Percentiles rank a stretch among this genome's conserved stretches.
Evolutionary conservation across 108 stramenopile genomes (phyloP).

Genomic region (Pelagomonas calceolata): DNA sequence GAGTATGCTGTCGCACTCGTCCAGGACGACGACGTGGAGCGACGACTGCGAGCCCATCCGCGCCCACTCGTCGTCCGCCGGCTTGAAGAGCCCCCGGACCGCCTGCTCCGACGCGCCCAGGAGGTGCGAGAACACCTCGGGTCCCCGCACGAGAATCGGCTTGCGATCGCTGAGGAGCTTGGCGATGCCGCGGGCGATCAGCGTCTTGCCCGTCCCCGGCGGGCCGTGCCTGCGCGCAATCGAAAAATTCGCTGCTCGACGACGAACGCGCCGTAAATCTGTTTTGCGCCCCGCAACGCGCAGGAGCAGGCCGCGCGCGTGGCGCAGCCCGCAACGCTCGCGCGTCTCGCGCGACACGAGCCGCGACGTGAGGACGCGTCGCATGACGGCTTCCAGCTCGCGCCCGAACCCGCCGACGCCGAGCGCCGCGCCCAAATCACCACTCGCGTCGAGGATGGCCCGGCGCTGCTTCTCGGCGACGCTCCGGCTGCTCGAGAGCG

Average conservation of each 20-base stretch:
- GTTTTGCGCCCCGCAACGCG: neutral
- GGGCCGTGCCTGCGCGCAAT: slow-evolving; percentile 15
- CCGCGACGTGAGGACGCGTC: too few relatives aligned
- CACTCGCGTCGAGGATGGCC: too few relatives aligned
- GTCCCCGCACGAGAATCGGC: neutral
- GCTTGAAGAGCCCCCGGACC: neutral
- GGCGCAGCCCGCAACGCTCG: neutral
- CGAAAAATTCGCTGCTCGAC: neutral
- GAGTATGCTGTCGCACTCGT: slow-evolving; percentile 73
- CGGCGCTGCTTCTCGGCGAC: too few relatives aligned
- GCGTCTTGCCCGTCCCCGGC: slow-evolving; percentile 20
- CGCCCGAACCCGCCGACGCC: too few relatives aligned
- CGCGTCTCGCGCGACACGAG: too few relatives aligned
- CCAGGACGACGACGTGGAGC: slow-evolving; percentile 65
- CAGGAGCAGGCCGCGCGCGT: slow-evolving; percentile 3
- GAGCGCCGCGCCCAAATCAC: too few relatives aligned
- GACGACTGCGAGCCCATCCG: neutral
- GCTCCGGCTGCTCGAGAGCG: too few relatives aligned
- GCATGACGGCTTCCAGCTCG: too few relatives aligned
- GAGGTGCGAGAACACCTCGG: slow-evolving; percentile 1
- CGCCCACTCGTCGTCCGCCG: slow-evolving; percentile 1
- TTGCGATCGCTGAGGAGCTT: neutral
- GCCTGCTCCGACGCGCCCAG: neutral
- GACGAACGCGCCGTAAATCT: neutral
- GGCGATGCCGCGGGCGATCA: slow-evolving; percentile 13